Conservation (phyloP, 768 basidiomycete species). For the Tylopilus felleus region DNA sequence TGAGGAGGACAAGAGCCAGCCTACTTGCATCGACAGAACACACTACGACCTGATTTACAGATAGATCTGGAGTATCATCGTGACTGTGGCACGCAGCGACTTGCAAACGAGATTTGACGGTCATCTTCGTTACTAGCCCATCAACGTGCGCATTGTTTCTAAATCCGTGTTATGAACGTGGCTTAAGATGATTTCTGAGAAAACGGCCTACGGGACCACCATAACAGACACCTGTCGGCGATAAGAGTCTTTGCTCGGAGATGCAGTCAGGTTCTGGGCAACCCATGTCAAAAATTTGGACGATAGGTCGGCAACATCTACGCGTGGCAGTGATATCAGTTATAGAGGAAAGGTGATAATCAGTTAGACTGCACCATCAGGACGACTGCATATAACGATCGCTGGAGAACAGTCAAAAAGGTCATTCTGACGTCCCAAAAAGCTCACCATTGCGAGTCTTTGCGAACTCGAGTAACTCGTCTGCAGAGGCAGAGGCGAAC, state of each 20-base stretch:
- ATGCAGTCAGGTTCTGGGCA: not conserved
- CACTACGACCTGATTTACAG: constrained; percentile 37
- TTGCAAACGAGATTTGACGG: constrained; percentile 15
- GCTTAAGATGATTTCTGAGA: not conserved
- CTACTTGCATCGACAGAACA: constrained; percentile 39
- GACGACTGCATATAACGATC: constrained; percentile 17
- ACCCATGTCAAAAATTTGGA: constrained; percentile 21
- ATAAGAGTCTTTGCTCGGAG: not conserved
- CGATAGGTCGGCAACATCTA: constrained; percentile 19
- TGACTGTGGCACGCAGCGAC: constrained; percentile 12
- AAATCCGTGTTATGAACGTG: not conserved
- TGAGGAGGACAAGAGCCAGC: not conserved
- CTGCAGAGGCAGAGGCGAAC: constrained; percentile 5
- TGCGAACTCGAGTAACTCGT: constrained; percentile 17
- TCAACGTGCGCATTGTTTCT: constrained; percentile 17
- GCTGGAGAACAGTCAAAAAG: constrained; percentile 11
- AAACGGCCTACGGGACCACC: constrained; percentile 18
- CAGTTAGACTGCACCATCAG: constrained; percentile 14
- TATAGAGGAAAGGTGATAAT: not conserved
- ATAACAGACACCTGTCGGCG: constrained; percentile 14
- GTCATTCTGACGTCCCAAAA: not conserved
- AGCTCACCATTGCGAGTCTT: constrained; percentile 24
- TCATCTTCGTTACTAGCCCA: constrained; percentile 13
- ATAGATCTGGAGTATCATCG: constrained; percentile 16
- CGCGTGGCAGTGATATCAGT: not conserved